Evolutionary conservation across 306 rosid species (phyloP).

Genomic region (Chamaecrista fasciculata): DNA sequence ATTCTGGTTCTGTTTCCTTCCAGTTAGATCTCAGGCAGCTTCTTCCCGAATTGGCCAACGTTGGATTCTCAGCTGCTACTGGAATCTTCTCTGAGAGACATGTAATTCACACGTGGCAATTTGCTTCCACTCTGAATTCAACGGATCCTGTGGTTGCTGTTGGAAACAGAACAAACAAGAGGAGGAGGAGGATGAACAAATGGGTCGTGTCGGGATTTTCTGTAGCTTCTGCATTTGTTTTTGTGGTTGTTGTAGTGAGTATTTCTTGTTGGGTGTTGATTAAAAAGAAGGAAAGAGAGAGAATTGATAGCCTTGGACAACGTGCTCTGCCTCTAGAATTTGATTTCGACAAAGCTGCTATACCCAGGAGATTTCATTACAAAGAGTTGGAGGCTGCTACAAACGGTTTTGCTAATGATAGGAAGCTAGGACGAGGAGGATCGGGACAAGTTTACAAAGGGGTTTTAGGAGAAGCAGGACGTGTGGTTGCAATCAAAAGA

Average conservation of each 20-base stretch:
- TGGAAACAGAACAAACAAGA: not conserved
- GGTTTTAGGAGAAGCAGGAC: not conserved
- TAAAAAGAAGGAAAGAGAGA: not conserved
- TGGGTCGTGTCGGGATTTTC: no score
- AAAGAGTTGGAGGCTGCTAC: constrained; percentile 30
- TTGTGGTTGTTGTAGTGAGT: not conserved
- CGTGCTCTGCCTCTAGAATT: no score
- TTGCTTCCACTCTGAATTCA: not conserved
- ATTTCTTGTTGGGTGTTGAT: not conserved
- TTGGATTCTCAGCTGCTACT: constrained; percentile 20
- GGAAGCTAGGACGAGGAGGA: constrained; percentile 40
- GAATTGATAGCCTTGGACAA: not conserved
- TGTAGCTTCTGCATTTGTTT: not conserved
- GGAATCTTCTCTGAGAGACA: not conserved
- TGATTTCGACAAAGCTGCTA: not conserved
- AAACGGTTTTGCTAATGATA: constrained; percentile 20
- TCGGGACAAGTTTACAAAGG: no score
- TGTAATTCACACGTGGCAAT: constrained; percentile 19
- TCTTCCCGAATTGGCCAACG: constrained; percentile 11
- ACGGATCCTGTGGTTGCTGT: not conserved
- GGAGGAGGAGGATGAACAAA: no score
- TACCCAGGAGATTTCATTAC: constrained; percentile 35
- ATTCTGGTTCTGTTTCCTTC: not conserved
- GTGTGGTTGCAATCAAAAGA: constrained; percentile 34
- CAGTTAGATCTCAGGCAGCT: not conserved